A percentile compares a stretch with the other conserved stretches of the same genome.
phyloP scores from a whole-genome alignment of 495 filamentous ascomycete genomes.

The Staphylotrichum tortipilum region DNA sequence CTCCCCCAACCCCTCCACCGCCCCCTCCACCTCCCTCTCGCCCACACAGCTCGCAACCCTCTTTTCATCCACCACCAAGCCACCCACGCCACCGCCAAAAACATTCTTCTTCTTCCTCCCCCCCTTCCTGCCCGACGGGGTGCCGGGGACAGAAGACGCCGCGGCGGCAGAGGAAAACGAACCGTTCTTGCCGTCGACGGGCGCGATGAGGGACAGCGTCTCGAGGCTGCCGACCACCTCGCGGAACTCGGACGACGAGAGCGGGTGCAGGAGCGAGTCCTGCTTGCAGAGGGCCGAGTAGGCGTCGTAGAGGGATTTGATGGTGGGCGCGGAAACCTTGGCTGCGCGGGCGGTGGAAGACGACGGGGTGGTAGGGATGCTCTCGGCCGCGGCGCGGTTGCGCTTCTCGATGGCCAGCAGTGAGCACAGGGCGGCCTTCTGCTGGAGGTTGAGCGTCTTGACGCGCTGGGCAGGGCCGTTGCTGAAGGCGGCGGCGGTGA shows the following conservation, averaged over 20 bases:
- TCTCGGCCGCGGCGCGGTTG: slow-evolving; percentile 50
- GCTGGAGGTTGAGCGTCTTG: slow-evolving; percentile 82
- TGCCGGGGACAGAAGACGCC: too few relatives aligned
- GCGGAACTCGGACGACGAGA: slow-evolving; percentile 82
- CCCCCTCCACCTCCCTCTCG: slow-evolving; percentile 63
- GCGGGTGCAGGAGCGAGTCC: slow-evolving; percentile 75
- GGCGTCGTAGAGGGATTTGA: slow-evolving; percentile 68
- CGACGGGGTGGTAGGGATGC: slow-evolving; percentile 1
- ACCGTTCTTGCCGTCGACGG: slow-evolving; percentile 63
- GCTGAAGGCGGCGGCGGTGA: slow-evolving; percentile 77
- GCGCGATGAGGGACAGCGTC: slow-evolving; percentile 69
- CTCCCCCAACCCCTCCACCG: slow-evolving; percentile 48
- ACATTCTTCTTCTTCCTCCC: slow-evolving; percentile 22
- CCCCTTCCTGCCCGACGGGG: slow-evolving; percentile 22
- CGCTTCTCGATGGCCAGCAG: slow-evolving; percentile 71
- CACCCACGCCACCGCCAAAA: slow-evolving; percentile 28
- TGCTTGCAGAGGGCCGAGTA: slow-evolving; percentile 73
- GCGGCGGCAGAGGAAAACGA: slow-evolving; percentile 45
- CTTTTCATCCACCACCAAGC: slow-evolving; percentile 50
- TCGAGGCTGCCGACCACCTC: slow-evolving; percentile 89
- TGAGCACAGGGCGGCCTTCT: slow-evolving; percentile 89
- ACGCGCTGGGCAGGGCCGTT: slow-evolving; percentile 77
- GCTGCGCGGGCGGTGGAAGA: slow-evolving; percentile 22
- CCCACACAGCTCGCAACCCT: slow-evolving; percentile 68
- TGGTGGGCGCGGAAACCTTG: slow-evolving; percentile 54